phyloP scores from a whole-genome alignment of 75 land plant genomes.

The Selaginella moellendorffii region DNA sequence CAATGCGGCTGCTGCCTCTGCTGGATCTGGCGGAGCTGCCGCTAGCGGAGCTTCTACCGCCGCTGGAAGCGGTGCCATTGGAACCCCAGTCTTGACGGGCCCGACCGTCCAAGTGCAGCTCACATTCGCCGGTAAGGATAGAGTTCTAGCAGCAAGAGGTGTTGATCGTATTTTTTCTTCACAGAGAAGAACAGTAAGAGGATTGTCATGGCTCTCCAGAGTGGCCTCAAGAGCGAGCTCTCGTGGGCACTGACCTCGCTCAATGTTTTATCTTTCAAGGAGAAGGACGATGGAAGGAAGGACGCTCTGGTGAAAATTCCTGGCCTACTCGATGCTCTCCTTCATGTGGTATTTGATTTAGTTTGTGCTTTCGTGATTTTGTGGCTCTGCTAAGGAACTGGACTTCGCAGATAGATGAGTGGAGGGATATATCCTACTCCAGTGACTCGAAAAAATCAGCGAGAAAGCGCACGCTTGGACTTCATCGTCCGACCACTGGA shows the following conservation, averaged over 20 bases:
- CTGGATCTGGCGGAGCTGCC: too few relatives aligned
- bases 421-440: constrained; percentile 86
- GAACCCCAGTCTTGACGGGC: not conserved
- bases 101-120: not conserved
- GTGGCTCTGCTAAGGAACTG: not conserved
- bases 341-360: constrained; percentile 58
- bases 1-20: too few relatives aligned
- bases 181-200: constrained; percentile 86
- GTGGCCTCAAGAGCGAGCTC: constrained; percentile 92
- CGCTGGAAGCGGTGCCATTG: not conserved
- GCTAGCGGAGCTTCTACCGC: not conserved
- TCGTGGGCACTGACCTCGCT: constrained; percentile 91
- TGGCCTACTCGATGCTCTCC: constrained; percentile 83
- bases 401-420: constrained; percentile 66
- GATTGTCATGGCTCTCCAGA: constrained; percentile 88
- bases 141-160: too few relatives aligned
- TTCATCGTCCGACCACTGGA: constrained; percentile 48
- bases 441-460: constrained; percentile 38
- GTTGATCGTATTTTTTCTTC: not conserved
- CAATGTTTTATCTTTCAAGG: constrained; percentile 89
- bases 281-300: constrained; percentile 80
- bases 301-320: constrained; percentile 83
- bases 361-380: too few relatives aligned
- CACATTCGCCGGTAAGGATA: not conserved
- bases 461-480: constrained; percentile 50